These are phyloP conservation scores for Fragilariopsis cylindrus DNA, from an alignment of 108 stramenopile species.

Conservation along the genomic window DNA sequence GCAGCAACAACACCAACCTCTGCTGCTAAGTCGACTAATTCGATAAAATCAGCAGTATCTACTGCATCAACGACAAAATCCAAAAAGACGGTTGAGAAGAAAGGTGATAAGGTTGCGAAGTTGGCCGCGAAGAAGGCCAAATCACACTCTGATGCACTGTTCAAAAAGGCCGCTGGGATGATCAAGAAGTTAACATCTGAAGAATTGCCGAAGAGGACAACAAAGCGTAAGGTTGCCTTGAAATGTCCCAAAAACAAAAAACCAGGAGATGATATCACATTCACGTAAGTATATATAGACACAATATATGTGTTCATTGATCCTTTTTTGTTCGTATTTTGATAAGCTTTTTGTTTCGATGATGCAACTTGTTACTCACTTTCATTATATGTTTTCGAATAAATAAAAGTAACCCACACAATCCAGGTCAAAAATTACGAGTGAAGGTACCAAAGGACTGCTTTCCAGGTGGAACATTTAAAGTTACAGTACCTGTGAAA, in stretches of 20 bases:
- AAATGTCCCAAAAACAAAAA: constrained; percentile 66
- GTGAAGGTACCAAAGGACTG: constrained; percentile 72
- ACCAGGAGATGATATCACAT: constrained; percentile 70
- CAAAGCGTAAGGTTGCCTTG: constrained; percentile 53
- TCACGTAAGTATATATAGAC: constrained; percentile 46
- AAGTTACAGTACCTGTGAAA: constrained; percentile 68
- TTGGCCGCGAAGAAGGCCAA: constrained; percentile 34
- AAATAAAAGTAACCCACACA: constrained; percentile 63
- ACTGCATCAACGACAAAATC: constrained; percentile 18
- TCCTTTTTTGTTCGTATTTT: neutral
- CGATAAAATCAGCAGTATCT: constrained; percentile 25
- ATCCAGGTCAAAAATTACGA: constrained; percentile 75
- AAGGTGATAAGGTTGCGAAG: constrained; percentile 21
- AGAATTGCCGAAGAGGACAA: constrained; percentile 66
- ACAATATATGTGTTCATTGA: neutral
- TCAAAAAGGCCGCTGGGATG: constrained; percentile 48
- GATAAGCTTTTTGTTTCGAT: neutral
- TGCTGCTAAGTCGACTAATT: neutral
- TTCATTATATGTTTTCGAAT: neutral
- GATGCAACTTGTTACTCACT: constrained; percentile 5
- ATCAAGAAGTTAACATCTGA: constrained; percentile 65
- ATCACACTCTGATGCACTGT: constrained; percentile 20
- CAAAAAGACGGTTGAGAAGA: constrained; percentile 10
- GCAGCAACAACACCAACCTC: constrained; percentile 3
- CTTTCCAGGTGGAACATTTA: constrained; percentile 62